A percentile compares a stretch with the other conserved stretches of the same genome.
Evolutionary conservation across 1,139 yeast genomes (phyloP).

Genomic region (Meyerozyma guilliermondii): DNA sequence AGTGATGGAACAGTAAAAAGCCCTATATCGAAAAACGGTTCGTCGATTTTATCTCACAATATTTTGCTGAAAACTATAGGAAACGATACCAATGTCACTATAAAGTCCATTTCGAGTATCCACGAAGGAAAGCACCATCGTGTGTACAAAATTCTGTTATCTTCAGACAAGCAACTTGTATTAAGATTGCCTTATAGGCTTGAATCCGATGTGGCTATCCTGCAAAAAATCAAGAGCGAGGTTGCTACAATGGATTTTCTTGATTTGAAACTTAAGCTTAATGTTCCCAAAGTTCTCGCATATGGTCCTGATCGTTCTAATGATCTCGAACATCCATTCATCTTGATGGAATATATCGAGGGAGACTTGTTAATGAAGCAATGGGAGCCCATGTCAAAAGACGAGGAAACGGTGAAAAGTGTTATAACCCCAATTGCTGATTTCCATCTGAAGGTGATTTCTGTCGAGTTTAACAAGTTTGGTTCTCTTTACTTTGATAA

Average conservation of each 20-base stretch:
- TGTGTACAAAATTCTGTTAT: conserved; percentile 65
- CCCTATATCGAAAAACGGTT: conserved; percentile 41
- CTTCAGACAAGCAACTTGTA: conserved; percentile 57
- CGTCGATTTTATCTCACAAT: conserved; percentile 43
- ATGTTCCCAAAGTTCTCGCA: conserved; percentile 72
- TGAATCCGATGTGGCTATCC: conserved; percentile 57
- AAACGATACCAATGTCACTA: conserved; percentile 20
- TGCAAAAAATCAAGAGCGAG: conserved; percentile 74
- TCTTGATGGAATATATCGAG: conserved; percentile 70
- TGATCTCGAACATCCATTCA: conserved; percentile 65
- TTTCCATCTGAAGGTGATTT: conserved; percentile 49
- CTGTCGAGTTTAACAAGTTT: conserved; percentile 56
- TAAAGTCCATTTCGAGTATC: conserved; percentile 73
- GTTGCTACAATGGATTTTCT: conserved; percentile 90
- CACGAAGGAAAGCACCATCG: conserved; percentile 96
- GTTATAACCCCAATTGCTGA: conserved; percentile 62
- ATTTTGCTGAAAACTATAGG: conserved; percentile 38
- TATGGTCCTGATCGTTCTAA: conserved; percentile 64
- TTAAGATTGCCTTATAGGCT: conserved; percentile 82
- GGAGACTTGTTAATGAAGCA: conserved; percentile 81
- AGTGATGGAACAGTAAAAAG: conserved; percentile 18
- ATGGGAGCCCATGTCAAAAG: conserved; percentile 77
- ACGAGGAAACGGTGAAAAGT: conserved; percentile 39
- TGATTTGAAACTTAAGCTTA: conserved; percentile 43
- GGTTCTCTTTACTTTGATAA: conserved; percentile 78